Conservation (phyloP, 2,329 filamentous ascomycete species). For the Hansfordia pulvinata region DNA sequence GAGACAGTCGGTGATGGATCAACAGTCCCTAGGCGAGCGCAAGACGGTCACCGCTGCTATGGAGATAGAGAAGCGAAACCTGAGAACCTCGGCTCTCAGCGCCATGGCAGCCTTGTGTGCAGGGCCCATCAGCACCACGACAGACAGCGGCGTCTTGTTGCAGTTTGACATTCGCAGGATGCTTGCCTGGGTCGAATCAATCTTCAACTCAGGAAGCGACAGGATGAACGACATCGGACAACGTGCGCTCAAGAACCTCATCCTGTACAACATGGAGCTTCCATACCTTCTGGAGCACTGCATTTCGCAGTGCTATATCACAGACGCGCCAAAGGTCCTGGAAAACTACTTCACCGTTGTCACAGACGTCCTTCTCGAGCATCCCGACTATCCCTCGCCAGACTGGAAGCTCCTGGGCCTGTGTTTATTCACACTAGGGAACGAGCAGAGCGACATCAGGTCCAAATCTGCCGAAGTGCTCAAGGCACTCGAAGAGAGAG, state of each 20-base stretch:
- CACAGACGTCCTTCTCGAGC: conserved; percentile 71
- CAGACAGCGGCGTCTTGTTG: conserved; percentile 73
- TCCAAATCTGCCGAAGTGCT: conserved; percentile 78
- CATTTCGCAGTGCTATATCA: conserved; percentile 79
- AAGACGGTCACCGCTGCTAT: conserved; percentile 75
- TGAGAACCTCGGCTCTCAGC: conserved; percentile 80
- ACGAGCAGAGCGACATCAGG: conserved; percentile 77
- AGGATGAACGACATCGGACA: conserved; percentile 83
- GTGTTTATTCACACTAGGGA: conserved; percentile 83
- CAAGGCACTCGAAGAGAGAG: conserved; percentile 68
- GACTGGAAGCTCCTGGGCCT: conserved; percentile 88
- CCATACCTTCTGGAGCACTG: conserved; percentile 78
- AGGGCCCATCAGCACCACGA: conserved; percentile 73
- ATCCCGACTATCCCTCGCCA: conserved; percentile 67
- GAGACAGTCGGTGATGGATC: conserved; percentile 70
- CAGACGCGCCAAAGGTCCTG: conserved; percentile 67
- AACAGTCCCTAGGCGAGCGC: conserved; percentile 62
- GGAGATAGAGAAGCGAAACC: conserved; percentile 92
- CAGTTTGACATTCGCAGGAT: conserved; percentile 89
- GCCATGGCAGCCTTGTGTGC: conserved; percentile 91
- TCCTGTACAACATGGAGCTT: conserved; percentile 80
- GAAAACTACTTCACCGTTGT: conserved; percentile 95
- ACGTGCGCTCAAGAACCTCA: conserved; percentile 76
- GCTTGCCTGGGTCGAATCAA: conserved; percentile 89
- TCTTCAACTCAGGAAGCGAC: conserved; percentile 86